These are phyloP conservation scores for Plasmodium billcollinsi DNA, from an alignment of 169 alveolate genomes.

Conservation along the genomic window DNA sequence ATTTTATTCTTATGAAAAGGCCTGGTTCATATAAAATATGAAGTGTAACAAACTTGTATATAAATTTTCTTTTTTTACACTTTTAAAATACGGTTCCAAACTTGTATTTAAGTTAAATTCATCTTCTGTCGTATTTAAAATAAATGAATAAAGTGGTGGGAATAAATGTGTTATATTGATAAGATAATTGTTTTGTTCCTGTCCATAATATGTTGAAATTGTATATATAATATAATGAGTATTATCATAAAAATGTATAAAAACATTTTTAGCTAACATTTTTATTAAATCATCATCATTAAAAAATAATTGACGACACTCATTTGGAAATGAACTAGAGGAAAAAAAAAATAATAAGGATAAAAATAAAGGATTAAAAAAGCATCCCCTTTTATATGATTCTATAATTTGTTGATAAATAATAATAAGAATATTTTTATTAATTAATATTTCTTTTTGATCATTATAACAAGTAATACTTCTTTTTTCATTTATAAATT, in stretches of 20 bases:
- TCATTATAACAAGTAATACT: slow-evolving; percentile 5
- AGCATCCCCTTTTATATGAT: slow-evolving; percentile 39
- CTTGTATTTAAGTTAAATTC: neutral
- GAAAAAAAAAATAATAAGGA: slow-evolving; percentile 64
- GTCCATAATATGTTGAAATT: slow-evolving; percentile 36
- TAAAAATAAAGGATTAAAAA: slow-evolving; percentile 47
- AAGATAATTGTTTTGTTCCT: slow-evolving; percentile 17
- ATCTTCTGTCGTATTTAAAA: neutral
- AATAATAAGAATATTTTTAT: neutral
- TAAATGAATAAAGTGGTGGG: slow-evolving; percentile 46
- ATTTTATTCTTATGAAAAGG: neutral
- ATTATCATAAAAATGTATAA: slow-evolving; percentile 39
- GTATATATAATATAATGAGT: slow-evolving; percentile 38
- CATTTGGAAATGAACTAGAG: slow-evolving; percentile 41
- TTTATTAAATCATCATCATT: slow-evolving; percentile 39
- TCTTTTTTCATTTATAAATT: slow-evolving; percentile 21
- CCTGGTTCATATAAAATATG: slow-evolving; percentile 11
- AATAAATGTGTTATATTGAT: slow-evolving; percentile 33
- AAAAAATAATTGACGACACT: slow-evolving; percentile 20
- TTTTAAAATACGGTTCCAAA: slow-evolving; percentile 16
- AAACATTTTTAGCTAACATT: slow-evolving; percentile 37
- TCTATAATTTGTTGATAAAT: slow-evolving; percentile 52
- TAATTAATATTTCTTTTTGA: slow-evolving; percentile 28
- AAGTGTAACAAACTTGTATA: slow-evolving; percentile 48
- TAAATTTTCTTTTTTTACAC: slow-evolving; percentile 8